Evolutionary conservation across 2,329 filamentous ascomycete species (phyloP), one percentile per base, ranked within the genome.

Genomic region (Periglandula ipomoeae): DNA sequence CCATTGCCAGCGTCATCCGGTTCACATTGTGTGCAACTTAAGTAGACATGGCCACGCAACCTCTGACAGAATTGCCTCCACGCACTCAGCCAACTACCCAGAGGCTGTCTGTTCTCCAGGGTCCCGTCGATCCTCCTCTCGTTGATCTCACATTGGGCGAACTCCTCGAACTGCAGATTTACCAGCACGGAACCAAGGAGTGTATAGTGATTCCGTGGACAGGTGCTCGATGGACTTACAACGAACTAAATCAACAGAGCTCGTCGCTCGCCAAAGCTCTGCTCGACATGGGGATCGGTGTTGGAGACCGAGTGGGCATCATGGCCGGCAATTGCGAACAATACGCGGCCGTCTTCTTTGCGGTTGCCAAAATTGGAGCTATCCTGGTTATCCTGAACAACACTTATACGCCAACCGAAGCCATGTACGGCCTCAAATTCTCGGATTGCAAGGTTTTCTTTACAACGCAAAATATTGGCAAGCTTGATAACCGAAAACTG

Each of bases 271-370:
- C 82, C 5, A 80, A 79, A 45, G 84, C 85, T 10, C 65, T 90
- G 51, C 66, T 87, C 39, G 76, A 79, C 20, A 76, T 82, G 64
- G 84, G 84, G 2, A 78, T 89, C 46, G 70, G 76, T 35, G 76
- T 78, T 26, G 84, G 84, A 32, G 85, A 89, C 61, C 74, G 84
- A 13, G 74, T 89, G 24, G 85, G 80, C 26, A 82, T 90, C 55
- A 87, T 89, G 81, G 84, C 85, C 66, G 58, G 89, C 70, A 68
- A 95, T 78, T 70, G 89, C 73, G 69, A 94, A 76, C 74, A 95
- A 78, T 91, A 91, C 81, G 66, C 85, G 26, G 75, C 84, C 3
- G 75, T 88, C 15, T 87, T 88, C 70, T 88, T 89, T 55, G 84
- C 83, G 3, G 82, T 81, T 10, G 80, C 82, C 37, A 74, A 79